These are phyloP conservation scores for Petunia axillaris DNA, from an alignment of 257 asterid species.

Conservation along the genomic window DNA sequence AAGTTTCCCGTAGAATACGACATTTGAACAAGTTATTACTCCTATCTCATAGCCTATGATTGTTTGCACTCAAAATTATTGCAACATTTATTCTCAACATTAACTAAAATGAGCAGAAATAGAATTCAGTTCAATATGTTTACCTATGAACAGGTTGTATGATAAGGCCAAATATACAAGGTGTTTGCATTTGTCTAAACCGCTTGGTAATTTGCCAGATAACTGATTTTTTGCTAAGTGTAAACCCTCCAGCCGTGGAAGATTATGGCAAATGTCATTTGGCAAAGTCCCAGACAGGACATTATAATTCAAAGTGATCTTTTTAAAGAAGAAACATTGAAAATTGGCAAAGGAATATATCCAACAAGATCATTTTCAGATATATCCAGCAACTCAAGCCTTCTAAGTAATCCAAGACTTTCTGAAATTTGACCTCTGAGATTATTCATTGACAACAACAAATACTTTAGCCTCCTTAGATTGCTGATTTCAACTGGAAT, in stretches of 20 bases:
- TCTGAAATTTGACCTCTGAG: slow-evolving; percentile 25
- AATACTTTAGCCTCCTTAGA: not conserved
- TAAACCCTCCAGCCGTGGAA: not conserved
- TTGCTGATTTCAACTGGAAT: slow-evolving; percentile 25
- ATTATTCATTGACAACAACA: slow-evolving; percentile 13
- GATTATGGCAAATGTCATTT: not conserved
- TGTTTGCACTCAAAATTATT: not conserved
- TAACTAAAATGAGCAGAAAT: too few relatives aligned
- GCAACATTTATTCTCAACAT: not conserved
- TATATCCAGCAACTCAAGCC: slow-evolving; percentile 11
- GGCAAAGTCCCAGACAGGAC: slow-evolving; percentile 22
- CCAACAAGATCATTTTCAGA: slow-evolving; percentile 28
- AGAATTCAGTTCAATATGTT: not conserved
- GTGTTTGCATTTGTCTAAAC: slow-evolving; percentile 22
- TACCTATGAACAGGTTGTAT: slow-evolving; percentile 27
- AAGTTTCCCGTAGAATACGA: not conserved
- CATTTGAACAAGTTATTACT: not conserved
- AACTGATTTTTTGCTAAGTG: slow-evolving; percentile 19
- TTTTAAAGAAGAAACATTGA: slow-evolving; percentile 27
- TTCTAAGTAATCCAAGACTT: slow-evolving; percentile 30
- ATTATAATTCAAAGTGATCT: not conserved
- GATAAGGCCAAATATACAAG: slow-evolving; percentile 13
- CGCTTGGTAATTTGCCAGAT: slow-evolving; percentile 28
- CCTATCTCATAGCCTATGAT: slow-evolving; percentile 1
- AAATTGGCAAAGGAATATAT: not conserved